A percentile compares a stretch with the other conserved stretches of the same genome.
Evolutionary conservation across 768 basidiomycete genomes (phyloP).

Genomic region (Rubroboletus satanas): DNA sequence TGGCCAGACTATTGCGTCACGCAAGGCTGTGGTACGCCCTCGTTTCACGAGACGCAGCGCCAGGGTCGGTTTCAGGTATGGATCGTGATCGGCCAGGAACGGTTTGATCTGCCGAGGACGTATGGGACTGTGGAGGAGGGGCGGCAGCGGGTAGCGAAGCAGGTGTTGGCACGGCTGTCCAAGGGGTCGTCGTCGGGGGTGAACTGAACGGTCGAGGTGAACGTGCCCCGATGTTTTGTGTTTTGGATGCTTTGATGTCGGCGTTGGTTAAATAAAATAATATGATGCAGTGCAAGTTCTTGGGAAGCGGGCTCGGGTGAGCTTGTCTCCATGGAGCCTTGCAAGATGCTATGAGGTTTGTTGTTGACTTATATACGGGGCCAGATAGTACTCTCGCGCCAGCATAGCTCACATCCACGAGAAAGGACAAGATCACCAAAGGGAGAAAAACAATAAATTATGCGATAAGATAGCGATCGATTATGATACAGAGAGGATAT

Average conservation of each 20-base stretch:
- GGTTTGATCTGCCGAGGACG: slow-evolving; percentile 40
- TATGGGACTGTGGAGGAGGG: slow-evolving; percentile 39
- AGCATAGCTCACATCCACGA: no score
- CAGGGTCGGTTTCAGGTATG: slow-evolving; percentile 37
- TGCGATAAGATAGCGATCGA: background rate
- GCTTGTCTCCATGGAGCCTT: no score
- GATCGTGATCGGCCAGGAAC: slow-evolving; percentile 44
- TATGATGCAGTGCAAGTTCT: no score
- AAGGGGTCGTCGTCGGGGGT: slow-evolving; percentile 5
- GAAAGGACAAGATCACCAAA: no score
- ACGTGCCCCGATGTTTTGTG: no score
- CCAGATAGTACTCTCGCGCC: no score
- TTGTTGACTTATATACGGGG: no score
- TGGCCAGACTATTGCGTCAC: slow-evolving; percentile 20
- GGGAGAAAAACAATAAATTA: background rate
- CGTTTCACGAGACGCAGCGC: slow-evolving; percentile 30
- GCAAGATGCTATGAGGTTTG: no score
- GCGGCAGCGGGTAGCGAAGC: slow-evolving; percentile 42
- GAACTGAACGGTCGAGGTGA: no score
- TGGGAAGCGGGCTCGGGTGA: no score
- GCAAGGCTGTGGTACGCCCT: slow-evolving; percentile 25
- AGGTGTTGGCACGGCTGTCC: slow-evolving; percentile 39
- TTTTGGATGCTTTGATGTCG: no score
- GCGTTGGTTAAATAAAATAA: no score
- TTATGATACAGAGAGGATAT: background rate